Conservation (phyloP, 768 basidiomycete species). For the Psilocybe azurescens region DNA sequence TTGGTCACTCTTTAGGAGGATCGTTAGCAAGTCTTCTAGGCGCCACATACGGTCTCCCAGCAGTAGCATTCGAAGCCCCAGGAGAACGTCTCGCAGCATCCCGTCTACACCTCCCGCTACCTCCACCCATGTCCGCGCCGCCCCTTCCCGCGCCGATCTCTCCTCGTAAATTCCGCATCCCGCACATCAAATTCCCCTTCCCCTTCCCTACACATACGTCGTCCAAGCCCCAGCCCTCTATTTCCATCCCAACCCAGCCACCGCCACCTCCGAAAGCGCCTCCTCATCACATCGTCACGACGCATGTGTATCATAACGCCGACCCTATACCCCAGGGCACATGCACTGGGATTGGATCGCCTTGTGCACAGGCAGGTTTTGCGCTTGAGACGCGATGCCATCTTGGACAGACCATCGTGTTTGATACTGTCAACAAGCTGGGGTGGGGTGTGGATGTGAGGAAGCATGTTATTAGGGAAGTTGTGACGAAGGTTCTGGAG, state of each 20-base stretch:
- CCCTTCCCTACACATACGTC: conserved; percentile 56
- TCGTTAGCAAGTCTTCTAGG: conserved; percentile 88
- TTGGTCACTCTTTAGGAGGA: conserved; percentile 92
- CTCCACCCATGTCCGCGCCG: conserved; percentile 38
- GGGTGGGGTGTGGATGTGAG: conserved; percentile 85
- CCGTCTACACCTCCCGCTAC: conserved; percentile 88
- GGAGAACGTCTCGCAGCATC: conserved; percentile 74
- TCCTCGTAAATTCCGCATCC: neutral
- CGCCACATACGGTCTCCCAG: conserved; percentile 88
- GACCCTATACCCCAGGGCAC: conserved; percentile 91
- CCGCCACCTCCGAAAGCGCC: conserved; percentile 21
- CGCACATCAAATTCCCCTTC: conserved; percentile 17
- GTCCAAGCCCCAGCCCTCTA: conserved; percentile 11
- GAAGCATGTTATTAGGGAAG: conserved; percentile 72
- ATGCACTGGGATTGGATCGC: conserved; percentile 76
- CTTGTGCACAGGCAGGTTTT: conserved; percentile 85
- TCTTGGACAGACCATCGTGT: conserved; percentile 84
- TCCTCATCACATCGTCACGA: conserved; percentile 48
- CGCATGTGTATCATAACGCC: conserved; percentile 87
- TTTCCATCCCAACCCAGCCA: conserved; percentile 11
- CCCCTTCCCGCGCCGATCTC: neutral
- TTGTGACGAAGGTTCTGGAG: conserved; percentile 69
- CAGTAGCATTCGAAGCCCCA: conserved; percentile 90
- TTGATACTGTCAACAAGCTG: conserved; percentile 84
- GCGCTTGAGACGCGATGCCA: conserved; percentile 90